Evolutionary conservation across 208 protist species (phyloP), one percentile per base, ranked within the genome.

Genomic region (Leishmania mexicana): DNA sequence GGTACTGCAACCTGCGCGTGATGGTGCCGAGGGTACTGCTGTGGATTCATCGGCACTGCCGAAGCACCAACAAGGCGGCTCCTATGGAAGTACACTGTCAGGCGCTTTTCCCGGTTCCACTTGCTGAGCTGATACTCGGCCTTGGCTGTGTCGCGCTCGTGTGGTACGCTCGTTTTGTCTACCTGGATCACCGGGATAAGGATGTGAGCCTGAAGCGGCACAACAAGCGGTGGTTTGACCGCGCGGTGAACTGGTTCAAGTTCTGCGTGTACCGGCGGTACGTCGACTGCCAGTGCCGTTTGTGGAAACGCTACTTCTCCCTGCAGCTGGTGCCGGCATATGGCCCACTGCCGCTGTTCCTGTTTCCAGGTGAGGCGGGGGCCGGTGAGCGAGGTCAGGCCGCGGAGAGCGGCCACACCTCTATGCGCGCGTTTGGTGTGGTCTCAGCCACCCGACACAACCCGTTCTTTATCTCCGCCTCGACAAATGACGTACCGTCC

Each of bases 281-380:
- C 58, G 76, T 84, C 28, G 79, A 85, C 60, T 80, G 42, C 51
- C 45, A 87, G 51, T 88, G 76, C 80, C 73, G 42, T 13, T 77
- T 64, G 17, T 68, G 88, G 74, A 84, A 82, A 53, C 73, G 75
- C 2, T 88, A 88, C 79, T 90, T 93, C 72, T 70, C 74, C 21
- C n/a, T 90, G 31, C 60, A 88, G 72, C 71, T 93, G 17, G 84
- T 89, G 17, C 47, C 84, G 51, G 76, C 81, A 13, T 85, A 87
- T n/a, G 90, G 81, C 3, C 80, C 84, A 2, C 79, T 93, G 71
- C 83, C 87, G n/a, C 79, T 88, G 31, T 86, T 86, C 54, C 24
- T 79, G 6, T 86, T 81, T 57, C 85, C 85, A 24, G 78, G 79
- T 1, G 38, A 70, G 31, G 49, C 75, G 38, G 53, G 21, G 49